phyloP scores from a whole-genome alignment of 768 basidiomycete genomes.

The Hebeloma cylindrosporum region DNA sequence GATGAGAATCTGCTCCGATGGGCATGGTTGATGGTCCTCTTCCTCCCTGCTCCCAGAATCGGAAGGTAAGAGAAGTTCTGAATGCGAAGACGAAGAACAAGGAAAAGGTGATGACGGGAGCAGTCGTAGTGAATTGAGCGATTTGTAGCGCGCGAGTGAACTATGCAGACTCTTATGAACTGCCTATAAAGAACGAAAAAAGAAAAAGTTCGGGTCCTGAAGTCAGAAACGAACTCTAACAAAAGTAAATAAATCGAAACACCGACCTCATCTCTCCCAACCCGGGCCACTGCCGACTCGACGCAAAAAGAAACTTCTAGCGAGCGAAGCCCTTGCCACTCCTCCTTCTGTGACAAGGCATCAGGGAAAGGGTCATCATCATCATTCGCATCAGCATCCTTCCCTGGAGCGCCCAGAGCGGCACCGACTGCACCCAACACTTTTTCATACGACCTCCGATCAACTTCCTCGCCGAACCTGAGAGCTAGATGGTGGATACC shows the following conservation, averaged over 20 bases:
- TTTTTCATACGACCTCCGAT: constrained; percentile 47
- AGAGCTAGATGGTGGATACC: constrained; percentile 35
- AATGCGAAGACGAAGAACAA: constrained; percentile 18
- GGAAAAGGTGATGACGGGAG: no score
- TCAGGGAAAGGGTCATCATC: constrained; percentile 12
- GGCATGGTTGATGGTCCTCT: constrained; percentile 6
- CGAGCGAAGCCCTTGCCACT: constrained; percentile 15
- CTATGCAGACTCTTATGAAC: constrained; percentile 41
- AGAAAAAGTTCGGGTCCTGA: background rate
- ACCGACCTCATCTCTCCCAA: constrained; percentile 37
- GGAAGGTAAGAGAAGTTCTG: background rate
- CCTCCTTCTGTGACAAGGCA: background rate
- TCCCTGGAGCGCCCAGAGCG: constrained; percentile 25
- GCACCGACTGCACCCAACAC: constrained; percentile 42
- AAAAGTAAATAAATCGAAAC: constrained; percentile 1
- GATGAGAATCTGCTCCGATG: constrained; percentile 20
- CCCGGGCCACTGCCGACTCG: constrained; percentile 10
- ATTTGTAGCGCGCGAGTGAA: constrained; percentile 39
- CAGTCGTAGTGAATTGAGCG: constrained; percentile 32
- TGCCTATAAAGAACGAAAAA: constrained; percentile 22
- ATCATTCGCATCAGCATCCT: background rate
- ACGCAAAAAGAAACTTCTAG: constrained; percentile 15
- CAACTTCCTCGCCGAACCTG: constrained; percentile 39
- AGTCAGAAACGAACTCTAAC: background rate
- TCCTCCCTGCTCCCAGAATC: background rate